Evolutionary conservation across 2,329 filamentous ascomycete species (phyloP).

Genomic region (Apiospora hydei): DNA sequence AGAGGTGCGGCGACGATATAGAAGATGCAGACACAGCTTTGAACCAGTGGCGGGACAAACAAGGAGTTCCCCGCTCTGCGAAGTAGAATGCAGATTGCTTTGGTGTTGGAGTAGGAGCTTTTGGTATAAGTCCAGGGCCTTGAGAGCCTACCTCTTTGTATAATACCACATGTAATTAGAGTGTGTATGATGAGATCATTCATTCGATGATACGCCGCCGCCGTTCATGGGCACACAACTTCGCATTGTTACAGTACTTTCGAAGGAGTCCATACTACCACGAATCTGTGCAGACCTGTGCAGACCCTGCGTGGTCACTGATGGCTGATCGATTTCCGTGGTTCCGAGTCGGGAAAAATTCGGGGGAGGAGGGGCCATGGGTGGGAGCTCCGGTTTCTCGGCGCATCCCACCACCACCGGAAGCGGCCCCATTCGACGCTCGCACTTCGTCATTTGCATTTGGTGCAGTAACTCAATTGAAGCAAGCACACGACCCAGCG

Average conservation of each 20-base stretch:
- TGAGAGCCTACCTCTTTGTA: not conserved
- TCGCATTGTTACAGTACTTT: not conserved
- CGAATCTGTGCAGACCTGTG: not conserved
- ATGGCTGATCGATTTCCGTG: not conserved
- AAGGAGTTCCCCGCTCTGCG: not conserved
- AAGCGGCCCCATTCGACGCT: constrained; percentile 4
- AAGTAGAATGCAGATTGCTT: not conserved
- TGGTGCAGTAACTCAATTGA: not conserved
- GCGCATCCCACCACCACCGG: constrained; percentile 19
- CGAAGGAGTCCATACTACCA: not conserved
- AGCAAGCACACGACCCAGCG: not conserved
- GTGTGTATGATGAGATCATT: not conserved
- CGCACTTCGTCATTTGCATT: constrained; percentile 12
- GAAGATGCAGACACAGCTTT: constrained; percentile 63
- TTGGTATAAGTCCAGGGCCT: not conserved
- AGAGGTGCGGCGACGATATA: constrained; percentile 71
- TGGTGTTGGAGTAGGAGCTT: not conserved
- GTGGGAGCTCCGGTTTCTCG: not conserved
- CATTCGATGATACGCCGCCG: not conserved
- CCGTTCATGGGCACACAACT: not conserved
- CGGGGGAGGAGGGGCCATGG: not conserved
- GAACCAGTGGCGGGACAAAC: constrained; percentile 37
- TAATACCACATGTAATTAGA: not conserved
- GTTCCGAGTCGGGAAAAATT: not conserved
- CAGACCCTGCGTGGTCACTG: not conserved